Conservation (phyloP, 371 early-diverging fungal genomes). For the Mortierella sp. region DNA sequence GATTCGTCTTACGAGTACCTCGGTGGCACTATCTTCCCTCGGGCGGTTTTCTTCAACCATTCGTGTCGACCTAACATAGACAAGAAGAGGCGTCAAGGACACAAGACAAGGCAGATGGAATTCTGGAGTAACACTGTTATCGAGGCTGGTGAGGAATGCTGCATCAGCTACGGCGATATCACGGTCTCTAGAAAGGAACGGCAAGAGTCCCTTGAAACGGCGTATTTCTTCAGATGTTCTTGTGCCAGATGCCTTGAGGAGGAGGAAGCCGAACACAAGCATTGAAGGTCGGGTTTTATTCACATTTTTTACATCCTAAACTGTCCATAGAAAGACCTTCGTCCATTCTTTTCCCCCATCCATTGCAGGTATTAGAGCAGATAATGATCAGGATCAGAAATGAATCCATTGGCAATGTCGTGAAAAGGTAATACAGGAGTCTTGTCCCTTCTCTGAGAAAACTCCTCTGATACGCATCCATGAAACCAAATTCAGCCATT, state of each 20-base stretch:
- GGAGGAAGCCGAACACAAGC: slow-evolving; percentile 44
- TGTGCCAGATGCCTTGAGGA: slow-evolving; percentile 74
- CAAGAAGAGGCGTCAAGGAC: slow-evolving; percentile 51
- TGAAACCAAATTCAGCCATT: no score
- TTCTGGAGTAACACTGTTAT: slow-evolving; percentile 67
- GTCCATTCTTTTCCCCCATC: no score
- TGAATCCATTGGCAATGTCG: no score
- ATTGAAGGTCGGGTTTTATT: no score
- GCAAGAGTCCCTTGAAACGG: slow-evolving; percentile 59
- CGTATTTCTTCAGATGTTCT: slow-evolving; percentile 78
- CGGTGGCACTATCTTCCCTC: slow-evolving; percentile 76
- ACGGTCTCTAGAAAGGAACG: slow-evolving; percentile 55
- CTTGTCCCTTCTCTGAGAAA: no score
- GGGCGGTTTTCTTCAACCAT: slow-evolving; percentile 84
- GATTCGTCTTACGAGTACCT: slow-evolving; percentile 64
- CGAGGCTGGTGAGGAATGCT: slow-evolving; percentile 70
- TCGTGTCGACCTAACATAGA: slow-evolving; percentile 77
- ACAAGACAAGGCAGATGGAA: slow-evolving; percentile 57
- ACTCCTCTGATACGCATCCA: no score
- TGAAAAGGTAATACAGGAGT: no score
- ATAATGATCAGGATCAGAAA: no score
- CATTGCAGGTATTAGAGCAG: no score
- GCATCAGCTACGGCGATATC: slow-evolving; percentile 76
- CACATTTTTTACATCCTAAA: no score
- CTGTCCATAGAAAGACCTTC: no score